Conservation (phyloP, 352 stramenopile species). For the Globisporangium middletonii region DNA sequence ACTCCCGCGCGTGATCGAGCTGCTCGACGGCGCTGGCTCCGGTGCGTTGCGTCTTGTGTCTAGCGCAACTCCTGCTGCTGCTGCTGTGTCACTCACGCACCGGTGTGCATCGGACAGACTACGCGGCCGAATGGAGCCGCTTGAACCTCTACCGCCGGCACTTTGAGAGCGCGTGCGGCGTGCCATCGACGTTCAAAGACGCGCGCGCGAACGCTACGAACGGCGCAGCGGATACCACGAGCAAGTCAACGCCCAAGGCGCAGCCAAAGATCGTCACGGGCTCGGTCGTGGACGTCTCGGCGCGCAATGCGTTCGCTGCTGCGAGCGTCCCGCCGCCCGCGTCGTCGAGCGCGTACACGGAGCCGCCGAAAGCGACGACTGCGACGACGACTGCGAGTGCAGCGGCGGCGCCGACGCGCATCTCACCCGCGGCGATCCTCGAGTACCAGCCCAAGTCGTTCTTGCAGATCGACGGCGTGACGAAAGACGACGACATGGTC, state of each 20-base stretch:
- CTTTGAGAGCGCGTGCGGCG: slow-evolving; percentile 72
- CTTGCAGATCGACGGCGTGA: slow-evolving; percentile 34
- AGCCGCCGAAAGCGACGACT: slow-evolving; percentile 7
- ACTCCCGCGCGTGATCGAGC: slow-evolving; percentile 51
- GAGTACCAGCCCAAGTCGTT: slow-evolving; percentile 79
- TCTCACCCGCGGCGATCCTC: slow-evolving; percentile 37
- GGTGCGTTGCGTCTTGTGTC: slow-evolving; percentile 21
- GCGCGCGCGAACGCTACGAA: slow-evolving; percentile 11
- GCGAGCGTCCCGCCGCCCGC: slow-evolving; percentile 3
- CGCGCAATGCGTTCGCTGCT: slow-evolving; percentile 14
- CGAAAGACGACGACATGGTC: slow-evolving; percentile 47
- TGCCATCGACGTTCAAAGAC: slow-evolving; percentile 45
- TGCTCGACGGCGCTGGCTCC: slow-evolving; percentile 54
- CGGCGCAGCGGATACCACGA: not conserved
- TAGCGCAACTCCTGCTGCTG: not conserved
- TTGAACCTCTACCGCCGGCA: slow-evolving; percentile 75
- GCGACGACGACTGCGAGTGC: slow-evolving; percentile 8
- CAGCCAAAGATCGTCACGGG: slow-evolving; percentile 9
- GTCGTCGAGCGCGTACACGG: slow-evolving; percentile 1
- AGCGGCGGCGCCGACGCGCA: slow-evolving; percentile 7
- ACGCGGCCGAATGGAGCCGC: slow-evolving; percentile 60
- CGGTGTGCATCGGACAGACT: slow-evolving; percentile 26
- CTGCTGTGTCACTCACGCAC: not conserved
- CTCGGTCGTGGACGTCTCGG: slow-evolving; percentile 10
- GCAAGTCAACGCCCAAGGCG: slow-evolving; percentile 1